Conservation (phyloP, 148 eudicot species). For the Camellia sinensis region DNA sequence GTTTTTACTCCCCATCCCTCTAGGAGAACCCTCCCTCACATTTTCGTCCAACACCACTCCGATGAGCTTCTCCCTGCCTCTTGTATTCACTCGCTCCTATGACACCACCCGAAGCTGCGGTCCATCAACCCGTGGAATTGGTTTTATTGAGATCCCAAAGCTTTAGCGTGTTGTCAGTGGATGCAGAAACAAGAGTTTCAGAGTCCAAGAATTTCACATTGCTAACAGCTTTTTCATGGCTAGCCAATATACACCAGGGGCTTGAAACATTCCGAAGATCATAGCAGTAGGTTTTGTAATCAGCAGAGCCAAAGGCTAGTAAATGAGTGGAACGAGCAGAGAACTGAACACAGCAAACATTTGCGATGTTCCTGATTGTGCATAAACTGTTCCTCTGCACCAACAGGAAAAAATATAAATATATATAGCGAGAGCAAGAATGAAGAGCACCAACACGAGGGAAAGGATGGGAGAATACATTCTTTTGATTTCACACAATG, state of each 20-base stretch:
- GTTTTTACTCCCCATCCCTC: too few relatives aligned
- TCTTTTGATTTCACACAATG: slow-evolving; percentile 1
- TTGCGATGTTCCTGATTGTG: slow-evolving; percentile 62
- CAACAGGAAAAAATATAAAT: slow-evolving; percentile 11
- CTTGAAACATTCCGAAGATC: slow-evolving; percentile 67
- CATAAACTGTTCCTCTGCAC: slow-evolving; percentile 58
- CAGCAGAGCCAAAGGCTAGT: slow-evolving; percentile 80
- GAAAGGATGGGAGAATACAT: slow-evolving; percentile 3
- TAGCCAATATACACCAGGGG: slow-evolving; percentile 82
- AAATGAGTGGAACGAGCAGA: slow-evolving; percentile 68
- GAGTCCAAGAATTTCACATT: slow-evolving; percentile 83
- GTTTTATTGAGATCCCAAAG: slow-evolving; percentile 89
- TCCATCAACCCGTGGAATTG: slow-evolving; percentile 31
- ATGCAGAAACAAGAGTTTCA: slow-evolving; percentile 80
- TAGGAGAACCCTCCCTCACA: too few relatives aligned
- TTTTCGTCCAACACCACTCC: too few relatives aligned
- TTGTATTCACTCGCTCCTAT: too few relatives aligned
- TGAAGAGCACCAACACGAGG: not conserved
- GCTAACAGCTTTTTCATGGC: slow-evolving; percentile 86
- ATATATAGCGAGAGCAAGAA: not conserved
- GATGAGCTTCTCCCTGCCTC: too few relatives aligned
- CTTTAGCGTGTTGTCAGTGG: slow-evolving; percentile 88
- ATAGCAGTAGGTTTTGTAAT: slow-evolving; percentile 78
- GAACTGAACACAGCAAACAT: slow-evolving; percentile 94
- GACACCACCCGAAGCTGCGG: too few relatives aligned